phyloP scores from a whole-genome alignment of 1,284 basidiomycete species.

The Cryptococcus sp. region DNA sequence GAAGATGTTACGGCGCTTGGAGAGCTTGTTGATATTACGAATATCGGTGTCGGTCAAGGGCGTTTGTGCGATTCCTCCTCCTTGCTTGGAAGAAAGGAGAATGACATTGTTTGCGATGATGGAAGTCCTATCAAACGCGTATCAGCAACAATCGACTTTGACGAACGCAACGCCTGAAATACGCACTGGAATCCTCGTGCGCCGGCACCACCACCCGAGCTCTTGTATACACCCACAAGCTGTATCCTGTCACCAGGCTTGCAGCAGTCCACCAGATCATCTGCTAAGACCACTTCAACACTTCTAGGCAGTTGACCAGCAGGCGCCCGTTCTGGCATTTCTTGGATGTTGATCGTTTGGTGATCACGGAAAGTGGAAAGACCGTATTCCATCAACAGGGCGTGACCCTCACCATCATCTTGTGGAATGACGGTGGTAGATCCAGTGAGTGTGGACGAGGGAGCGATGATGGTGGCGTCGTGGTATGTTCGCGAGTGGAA shows the following conservation, averaged over 20 bases:
- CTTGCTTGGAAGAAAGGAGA: constrained; percentile 92
- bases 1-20: constrained; percentile 82
- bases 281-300: constrained; percentile 93
- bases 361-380: constrained; percentile 92
- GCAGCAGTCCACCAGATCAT: constrained; percentile 94
- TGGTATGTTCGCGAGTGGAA: constrained; percentile 92
- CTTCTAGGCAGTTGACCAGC: constrained; percentile 94
- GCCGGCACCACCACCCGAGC: constrained; percentile 80
- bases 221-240: constrained; percentile 92
- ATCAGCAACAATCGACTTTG: background rate
- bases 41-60: constrained; percentile 93
- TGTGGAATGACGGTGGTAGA: constrained; percentile 91
- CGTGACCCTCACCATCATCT: constrained; percentile 84
- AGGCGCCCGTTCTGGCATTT: constrained; percentile 98
- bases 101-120: constrained; percentile 96
- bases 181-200: constrained; percentile 89
- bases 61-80: constrained; percentile 92
- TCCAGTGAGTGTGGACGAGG: constrained; percentile 53
- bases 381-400: constrained; percentile 90
- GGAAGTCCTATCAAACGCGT: constrained; percentile 66
- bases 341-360: constrained; percentile 96
- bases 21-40: constrained; percentile 91
- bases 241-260: constrained; percentile 98
- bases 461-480: constrained; percentile 84
- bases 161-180: background rate